Evolutionary conservation across 176 grass and related monocot species (phyloP).

Genomic region (Avena atlantica): DNA sequence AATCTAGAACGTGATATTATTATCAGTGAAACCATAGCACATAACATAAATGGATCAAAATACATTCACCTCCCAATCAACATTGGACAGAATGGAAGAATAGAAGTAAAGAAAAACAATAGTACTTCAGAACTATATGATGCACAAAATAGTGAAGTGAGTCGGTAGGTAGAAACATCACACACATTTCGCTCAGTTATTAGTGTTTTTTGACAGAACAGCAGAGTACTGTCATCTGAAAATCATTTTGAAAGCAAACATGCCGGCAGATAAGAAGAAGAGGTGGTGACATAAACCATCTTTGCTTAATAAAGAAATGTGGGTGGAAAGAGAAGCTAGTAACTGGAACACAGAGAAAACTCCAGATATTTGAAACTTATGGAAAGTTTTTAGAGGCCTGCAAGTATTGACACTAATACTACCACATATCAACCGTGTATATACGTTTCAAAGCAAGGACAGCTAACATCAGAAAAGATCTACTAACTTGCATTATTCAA

Average conservation of each 20-base stretch:
- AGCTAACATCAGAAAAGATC: not conserved
- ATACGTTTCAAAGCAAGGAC: not conserved
- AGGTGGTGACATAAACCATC: not conserved
- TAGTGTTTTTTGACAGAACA: not conserved
- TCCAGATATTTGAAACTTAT: not conserved
- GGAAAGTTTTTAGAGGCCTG: too few species aligned
- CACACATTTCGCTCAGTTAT: not conserved
- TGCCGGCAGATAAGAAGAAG: not conserved
- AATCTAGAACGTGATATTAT: conserved; percentile 55
- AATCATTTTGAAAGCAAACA: not conserved
- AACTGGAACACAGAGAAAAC: not conserved
- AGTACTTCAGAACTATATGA: conserved; percentile 3
- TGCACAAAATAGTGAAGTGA: not conserved
- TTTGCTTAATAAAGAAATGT: not conserved
- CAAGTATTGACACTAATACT: not conserved
- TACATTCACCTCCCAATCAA: not conserved
- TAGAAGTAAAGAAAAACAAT: not conserved
- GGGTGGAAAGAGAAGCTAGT: not conserved
- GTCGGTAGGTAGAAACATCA: conserved; percentile 2
- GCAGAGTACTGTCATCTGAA: not conserved
- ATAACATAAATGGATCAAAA: conserved; percentile 21
- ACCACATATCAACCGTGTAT: not conserved
- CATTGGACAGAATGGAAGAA: not conserved
- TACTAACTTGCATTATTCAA: conserved; percentile 8
- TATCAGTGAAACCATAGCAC: not conserved